Percentiles rank a stretch among this genome's conserved stretches.
These are phyloP conservation scores for Retiboletus flavoniger DNA, from an alignment of 1,284 basidiomycete species.

Conservation along the genomic window DNA sequence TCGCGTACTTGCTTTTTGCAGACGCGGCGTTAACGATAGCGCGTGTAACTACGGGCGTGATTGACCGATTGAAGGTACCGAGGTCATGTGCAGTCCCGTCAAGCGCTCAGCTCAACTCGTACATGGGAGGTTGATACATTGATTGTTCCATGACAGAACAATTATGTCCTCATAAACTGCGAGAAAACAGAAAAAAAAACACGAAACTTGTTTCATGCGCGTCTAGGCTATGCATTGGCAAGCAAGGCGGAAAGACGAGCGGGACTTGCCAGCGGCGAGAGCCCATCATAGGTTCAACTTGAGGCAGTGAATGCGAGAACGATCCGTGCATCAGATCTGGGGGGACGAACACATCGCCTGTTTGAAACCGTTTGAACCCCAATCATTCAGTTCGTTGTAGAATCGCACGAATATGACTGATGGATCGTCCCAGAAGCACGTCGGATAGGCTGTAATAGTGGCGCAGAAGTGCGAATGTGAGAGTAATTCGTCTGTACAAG, in stretches of 20 bases:
- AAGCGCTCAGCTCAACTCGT: neutral
- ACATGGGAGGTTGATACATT: neutral
- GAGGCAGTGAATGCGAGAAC: neutral
- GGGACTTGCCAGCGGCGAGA: neutral
- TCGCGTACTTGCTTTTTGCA: neutral
- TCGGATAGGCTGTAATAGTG: too few species aligned
- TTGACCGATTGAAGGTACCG: neutral
- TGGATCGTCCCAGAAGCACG: too few species aligned
- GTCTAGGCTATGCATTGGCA: too few species aligned
- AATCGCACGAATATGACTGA: too few species aligned
- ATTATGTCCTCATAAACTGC: neutral
- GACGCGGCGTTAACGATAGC: neutral
- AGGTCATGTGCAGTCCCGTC: neutral
- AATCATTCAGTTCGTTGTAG: too few species aligned
- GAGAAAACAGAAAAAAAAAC: neutral
- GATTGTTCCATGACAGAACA: neutral
- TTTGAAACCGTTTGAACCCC: too few species aligned
- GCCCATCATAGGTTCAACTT: neutral
- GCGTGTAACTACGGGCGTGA: neutral
- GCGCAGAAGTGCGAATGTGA: too few species aligned
- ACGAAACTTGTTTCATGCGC: conserved; percentile 1
- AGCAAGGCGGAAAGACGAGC: too few species aligned
- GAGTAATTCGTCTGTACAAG: too few species aligned
- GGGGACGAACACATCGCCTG: too few species aligned
- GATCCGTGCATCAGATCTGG: too few species aligned